These are phyloP conservation scores for Lasiosphaeria miniovina DNA, from an alignment of 495 filamentous ascomycete species.

Conservation along the genomic window DNA sequence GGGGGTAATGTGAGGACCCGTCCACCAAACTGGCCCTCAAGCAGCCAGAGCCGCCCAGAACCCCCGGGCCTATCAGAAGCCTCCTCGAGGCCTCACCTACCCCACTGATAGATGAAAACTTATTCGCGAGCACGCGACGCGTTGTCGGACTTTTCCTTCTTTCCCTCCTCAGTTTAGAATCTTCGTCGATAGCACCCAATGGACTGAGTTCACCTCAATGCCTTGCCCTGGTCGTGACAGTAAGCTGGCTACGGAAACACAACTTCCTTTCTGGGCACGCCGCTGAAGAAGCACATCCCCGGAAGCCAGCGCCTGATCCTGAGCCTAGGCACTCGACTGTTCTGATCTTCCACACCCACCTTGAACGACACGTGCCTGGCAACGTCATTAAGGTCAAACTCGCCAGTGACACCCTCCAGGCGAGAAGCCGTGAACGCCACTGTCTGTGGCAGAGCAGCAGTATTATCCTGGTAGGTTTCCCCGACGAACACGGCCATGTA, in stretches of 20 bases:
- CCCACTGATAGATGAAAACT: no score
- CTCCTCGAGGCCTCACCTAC: no score
- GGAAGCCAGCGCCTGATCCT: not conserved
- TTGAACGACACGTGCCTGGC: not conserved
- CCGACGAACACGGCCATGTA: not conserved
- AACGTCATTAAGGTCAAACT: not conserved
- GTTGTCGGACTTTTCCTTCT: no score
- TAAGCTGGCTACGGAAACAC: constrained; percentile 5
- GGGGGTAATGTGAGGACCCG: no score
- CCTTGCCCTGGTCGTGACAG: no score
- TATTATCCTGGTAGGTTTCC: not conserved
- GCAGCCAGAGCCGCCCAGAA: no score
- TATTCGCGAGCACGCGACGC: no score
- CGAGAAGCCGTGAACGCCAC: not conserved
- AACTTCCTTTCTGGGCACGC: not conserved
- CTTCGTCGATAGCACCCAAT: no score
- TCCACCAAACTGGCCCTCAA: no score
- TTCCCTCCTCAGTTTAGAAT: no score
- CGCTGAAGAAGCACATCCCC: constrained; percentile 6
- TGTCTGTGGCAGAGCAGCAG: not conserved
- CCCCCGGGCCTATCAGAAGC: no score
- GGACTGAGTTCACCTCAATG: no score
- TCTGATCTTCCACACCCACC: not conserved
- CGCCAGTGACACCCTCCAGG: not conserved
- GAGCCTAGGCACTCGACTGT: not conserved